Conservation (phyloP, 805 yeast species). For the Clavispora carvajalis region DNA sequence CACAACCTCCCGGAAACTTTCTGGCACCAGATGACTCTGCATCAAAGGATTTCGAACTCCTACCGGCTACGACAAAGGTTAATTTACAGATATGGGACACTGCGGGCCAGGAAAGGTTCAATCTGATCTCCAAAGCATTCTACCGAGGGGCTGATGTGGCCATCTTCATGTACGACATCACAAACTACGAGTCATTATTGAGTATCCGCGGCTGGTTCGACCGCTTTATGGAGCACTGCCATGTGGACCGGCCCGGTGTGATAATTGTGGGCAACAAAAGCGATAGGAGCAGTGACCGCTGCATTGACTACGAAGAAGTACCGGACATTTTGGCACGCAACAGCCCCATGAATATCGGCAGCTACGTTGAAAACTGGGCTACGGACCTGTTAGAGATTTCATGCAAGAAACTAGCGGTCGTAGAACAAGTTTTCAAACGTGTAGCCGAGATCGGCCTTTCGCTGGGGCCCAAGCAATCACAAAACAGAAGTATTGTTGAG, state of each 20-base stretch:
- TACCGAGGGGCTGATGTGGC: slow-evolving; percentile 57
- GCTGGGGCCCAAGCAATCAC: not conserved
- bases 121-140: slow-evolving; percentile 48
- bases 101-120: slow-evolving; percentile 44
- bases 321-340: slow-evolving; percentile 25
- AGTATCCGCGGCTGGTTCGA: slow-evolving; percentile 44
- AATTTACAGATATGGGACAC: slow-evolving; percentile 55
- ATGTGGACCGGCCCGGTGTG: slow-evolving; percentile 42
- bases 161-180: slow-evolving; percentile 48
- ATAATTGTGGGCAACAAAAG: slow-evolving; percentile 50
- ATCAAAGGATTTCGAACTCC: not conserved
- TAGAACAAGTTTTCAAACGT: slow-evolving; percentile 29
- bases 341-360: slow-evolving; percentile 17
- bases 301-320: slow-evolving; percentile 34
- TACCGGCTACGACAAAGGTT: slow-evolving; percentile 16
- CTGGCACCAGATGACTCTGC: not conserved
- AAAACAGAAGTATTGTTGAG: slow-evolving; percentile 17
- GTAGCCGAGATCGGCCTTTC: slow-evolving; percentile 34
- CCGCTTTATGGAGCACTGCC: slow-evolving; percentile 45
- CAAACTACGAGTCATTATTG: slow-evolving; percentile 46
- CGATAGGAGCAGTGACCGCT: slow-evolving; percentile 33
- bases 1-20: not conserved
- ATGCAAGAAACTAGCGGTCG: slow-evolving; percentile 26
- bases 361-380: slow-evolving; percentile 30
- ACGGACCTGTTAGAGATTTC: slow-evolving; percentile 29